Evolutionary conservation across 2,329 filamentous ascomycete genomes (phyloP), one percentile per base, ranked within the genome.

Genomic region (Aspergillus arachidicola): DNA sequence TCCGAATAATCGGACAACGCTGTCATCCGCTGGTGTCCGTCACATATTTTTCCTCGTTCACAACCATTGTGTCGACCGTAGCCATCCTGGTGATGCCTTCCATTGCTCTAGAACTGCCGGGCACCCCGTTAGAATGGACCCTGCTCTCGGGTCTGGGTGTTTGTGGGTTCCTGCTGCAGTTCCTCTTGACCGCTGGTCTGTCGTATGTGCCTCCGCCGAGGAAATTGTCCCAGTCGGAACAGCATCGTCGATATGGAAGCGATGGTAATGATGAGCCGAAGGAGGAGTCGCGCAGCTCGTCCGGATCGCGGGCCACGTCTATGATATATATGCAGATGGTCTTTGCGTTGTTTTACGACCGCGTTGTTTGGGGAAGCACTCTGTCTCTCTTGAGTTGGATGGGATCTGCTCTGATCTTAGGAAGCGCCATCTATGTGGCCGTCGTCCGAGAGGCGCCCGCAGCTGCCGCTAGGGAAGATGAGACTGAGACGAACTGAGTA

Each of bases 111-210:
- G 74, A 86, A 6, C 74, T 89, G 1, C 88, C 88, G 0, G 77
- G 75, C 0, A 83, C 82, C 14, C 41, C 77, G 3, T 79, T 82
- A 1, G 82, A 94, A 73, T 94, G 91, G 89, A 75, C 80, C 0
- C 83, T 93, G 45, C 79, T 97, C 19, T 59, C 89, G 0, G 85
- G 89, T 43, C 80, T 96, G 4, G 92, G 91, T 0, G 72, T 87
- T 0, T 89, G 89, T 67, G 94, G 94, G 0, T 94, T 97, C 73
- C 75, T 90, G 26, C 91, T 94, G 86, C 94, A 97, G 84, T 93
- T 93, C 68, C 83, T 96, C n/a, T 81, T 96, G 21, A 95, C 93
- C 1, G 85, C 87, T 0, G 93, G 92, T 0, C 79, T 97, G 55
- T 83, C 90, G 28, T 87, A 89, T 64, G 91, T 94, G 71, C 90